Base-by-base conservation (phyloP, 345 rosid genomes). In the Kandelia obovata region DNA sequence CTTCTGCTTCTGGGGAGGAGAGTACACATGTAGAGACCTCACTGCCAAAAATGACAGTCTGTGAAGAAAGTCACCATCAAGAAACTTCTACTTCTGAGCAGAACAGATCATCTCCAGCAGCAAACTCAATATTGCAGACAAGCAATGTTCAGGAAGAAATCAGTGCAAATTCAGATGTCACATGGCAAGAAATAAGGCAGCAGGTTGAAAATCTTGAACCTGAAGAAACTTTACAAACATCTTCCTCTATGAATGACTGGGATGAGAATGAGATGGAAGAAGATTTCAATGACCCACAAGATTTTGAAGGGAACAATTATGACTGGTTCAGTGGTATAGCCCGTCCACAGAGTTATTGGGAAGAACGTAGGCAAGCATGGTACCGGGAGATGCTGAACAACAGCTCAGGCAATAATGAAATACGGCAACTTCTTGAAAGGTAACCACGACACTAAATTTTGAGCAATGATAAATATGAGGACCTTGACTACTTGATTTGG, bases 311-410 rank as follows among this genome's bases (percentile, higher is more conserved):
- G 23, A 61, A 70, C 43, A 74, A 56, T 28, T 73, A 81, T 69
- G 89, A 91, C 52, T 92, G 97, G 97, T 68, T 86, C 60, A 75
- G 82, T 2, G 91, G 85, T 21, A 86, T 95, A 68, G 72, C 92
- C 13, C 83, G 96, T 53, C 99, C 99, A 6, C 82, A 87, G 39
- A 88, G 99, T 75, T 87, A 85, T 61, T 95, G 99, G 99, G 99
- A 95, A 79, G 82, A 78, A 61, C 77, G 71, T 8, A 81, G 97
- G 77, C 79, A 82, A 74, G 81, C 82, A 30, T 84, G 99, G 88
- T 95, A 95, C 69, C 74, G 78, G 32, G 88, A 95, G 71, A 84
- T 86, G 76, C 88, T 88, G 56, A 82, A 49, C 70, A 37, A 72
- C 65, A 76, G 73, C 66, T 74, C 92, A 3, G 85, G 74, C 17